Base-by-base conservation (phyloP, 2,329 filamentous ascomycete species). In the Claviceps quebecensis region DNA sequence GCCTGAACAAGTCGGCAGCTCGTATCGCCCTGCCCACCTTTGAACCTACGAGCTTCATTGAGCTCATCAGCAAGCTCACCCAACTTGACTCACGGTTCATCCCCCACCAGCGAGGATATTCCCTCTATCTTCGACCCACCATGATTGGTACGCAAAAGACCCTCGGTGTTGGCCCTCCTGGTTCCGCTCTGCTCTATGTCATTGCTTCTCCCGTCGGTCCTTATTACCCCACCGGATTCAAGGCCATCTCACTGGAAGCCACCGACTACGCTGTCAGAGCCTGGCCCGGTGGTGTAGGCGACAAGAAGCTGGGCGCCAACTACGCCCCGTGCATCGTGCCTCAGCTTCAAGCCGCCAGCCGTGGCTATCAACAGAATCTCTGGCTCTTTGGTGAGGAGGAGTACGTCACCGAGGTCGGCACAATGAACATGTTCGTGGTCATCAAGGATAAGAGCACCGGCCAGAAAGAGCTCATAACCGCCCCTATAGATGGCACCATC, bases 281-380 rank as follows among this genome's bases (percentile, higher is more conserved):
- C 52, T 98, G 93, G 93, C 93, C 93, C 46, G 93, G 93, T 54
- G 93, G 93, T 65, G 91, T 96, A 36, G 93, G 93, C 61, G 89
- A 97, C 74, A 95, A 93, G 81, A 98, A 98, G 75, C 82, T 98
- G 37, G 93, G 93, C 55, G 93, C 91, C 63, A 98, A 98, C 78
- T 98, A 98, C 68, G 93, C 93, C n/a, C 93, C 93, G 5, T 97
- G 93, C 73, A 91, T 98, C 62, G 75, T 97, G n/a, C 93, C 93
- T 17, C 93, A 98, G 72, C 80, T 93, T 61, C 81, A 95, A 70
- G 93, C 93, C 43, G 88, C 89, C 45, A 86, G 83, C 67, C 81
- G 89, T 52, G 93, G 93, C 22, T 95, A 90, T 77, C 91, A 97
- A 72, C 93, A 98, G 74, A 98, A 97, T 70, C 77, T 98, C 50